Evolutionary conservation across 768 basidiomycete species (phyloP).

Genomic region (Termitomyces sp.): DNA sequence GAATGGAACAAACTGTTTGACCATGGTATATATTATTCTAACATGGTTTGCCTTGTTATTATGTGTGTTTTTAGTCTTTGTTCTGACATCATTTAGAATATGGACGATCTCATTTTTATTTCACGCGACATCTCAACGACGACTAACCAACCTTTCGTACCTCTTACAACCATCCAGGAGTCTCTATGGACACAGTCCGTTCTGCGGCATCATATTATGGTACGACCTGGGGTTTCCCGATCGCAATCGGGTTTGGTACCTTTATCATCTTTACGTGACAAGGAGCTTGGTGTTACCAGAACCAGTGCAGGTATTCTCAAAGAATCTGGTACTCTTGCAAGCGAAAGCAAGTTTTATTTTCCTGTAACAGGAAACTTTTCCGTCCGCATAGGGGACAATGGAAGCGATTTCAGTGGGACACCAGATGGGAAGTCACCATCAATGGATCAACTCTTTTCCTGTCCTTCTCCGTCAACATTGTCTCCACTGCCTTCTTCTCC

Average conservation of each 20-base stretch:
- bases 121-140: constrained; percentile 71
- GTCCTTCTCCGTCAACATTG: constrained; percentile 13
- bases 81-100: constrained; percentile 39
- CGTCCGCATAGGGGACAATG: constrained; percentile 67
- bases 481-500: constrained; percentile 22
- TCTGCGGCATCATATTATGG: constrained; percentile 54
- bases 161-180: constrained; percentile 59
- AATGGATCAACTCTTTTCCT: constrained; percentile 67
- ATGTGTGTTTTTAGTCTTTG: neutral
- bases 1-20: constrained; percentile 69
- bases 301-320: constrained; percentile 47
- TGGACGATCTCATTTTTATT: constrained; percentile 74
- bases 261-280: constrained; percentile 38
- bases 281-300: constrained; percentile 63
- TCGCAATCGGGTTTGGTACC: constrained; percentile 3
- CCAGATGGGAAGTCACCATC: constrained; percentile 30
- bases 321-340: constrained; percentile 16
- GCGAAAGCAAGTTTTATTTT: constrained; percentile 42
- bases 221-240: constrained; percentile 33
- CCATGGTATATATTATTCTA: constrained; percentile 76
- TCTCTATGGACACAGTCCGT: constrained; percentile 77
- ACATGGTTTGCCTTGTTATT: constrained; percentile 57
- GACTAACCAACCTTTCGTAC: constrained; percentile 64
- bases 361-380: constrained; percentile 68
- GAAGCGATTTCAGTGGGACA: constrained; percentile 35